Conservation (phyloP, 306 rosid species). For the Cucumis melo region DNA sequence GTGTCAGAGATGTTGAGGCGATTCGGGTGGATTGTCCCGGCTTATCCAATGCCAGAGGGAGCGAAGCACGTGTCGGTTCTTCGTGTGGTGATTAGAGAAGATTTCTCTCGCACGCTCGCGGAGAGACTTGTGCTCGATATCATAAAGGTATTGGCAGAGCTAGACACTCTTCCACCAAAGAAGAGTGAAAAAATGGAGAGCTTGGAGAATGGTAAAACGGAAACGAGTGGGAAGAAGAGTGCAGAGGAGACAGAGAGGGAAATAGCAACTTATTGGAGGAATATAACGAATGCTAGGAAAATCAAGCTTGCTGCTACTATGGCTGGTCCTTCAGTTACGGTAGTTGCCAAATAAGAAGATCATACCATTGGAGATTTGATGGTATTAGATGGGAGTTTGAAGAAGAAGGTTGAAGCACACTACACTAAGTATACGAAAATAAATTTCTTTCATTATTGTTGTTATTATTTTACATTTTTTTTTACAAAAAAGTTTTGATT, state of each 20-base stretch:
- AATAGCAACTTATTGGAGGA: neutral
- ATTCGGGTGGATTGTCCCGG: slow-evolving; percentile 9
- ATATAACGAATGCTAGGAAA: neutral
- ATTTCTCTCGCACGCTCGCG: neutral
- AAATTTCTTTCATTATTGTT: neutral
- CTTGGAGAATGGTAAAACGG: neutral
- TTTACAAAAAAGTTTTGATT: neutral
- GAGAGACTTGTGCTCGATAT: slow-evolving; percentile 2
- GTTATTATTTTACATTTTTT: neutral
- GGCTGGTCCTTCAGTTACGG: neutral
- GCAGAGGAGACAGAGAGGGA: neutral
- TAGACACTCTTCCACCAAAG: slow-evolving; percentile 5
- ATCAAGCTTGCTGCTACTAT: neutral
- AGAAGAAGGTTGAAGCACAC: neutral
- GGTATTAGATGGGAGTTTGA: neutral
- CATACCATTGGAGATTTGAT: neutral
- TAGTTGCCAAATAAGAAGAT: slow-evolving; percentile 1
- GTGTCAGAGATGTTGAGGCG: slow-evolving; percentile 1
- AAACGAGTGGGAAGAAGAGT: neutral
- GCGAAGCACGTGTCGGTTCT: slow-evolving; percentile 7
- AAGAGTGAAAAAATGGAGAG: neutral
- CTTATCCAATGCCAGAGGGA: slow-evolving; percentile 9
- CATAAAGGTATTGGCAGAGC: neutral
- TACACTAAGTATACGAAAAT: neutral
- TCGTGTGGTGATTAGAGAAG: slow-evolving; percentile 11